Evolutionary conservation across 345 rosid species (phyloP), one percentile per base, ranked within the genome.

Genomic region (Brassica rapa): DNA sequence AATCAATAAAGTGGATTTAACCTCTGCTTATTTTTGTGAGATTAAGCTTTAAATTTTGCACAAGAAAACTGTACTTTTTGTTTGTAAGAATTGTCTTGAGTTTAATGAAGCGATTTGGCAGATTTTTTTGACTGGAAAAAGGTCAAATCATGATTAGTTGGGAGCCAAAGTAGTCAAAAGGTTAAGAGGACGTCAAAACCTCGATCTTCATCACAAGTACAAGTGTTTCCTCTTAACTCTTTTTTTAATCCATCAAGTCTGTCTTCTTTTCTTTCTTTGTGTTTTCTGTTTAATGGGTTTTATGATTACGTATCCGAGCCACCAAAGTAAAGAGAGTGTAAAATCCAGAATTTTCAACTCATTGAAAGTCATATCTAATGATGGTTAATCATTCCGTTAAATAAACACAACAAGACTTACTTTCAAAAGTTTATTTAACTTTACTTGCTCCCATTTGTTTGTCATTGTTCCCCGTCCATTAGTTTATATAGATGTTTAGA

Each of bases 71-170:
- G 27, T 4, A 53, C 57, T 4, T 55, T 16, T n/a, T n/a, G 5
- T 5, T 12, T 41, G 11, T 53, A 21, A 66, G 30, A 72, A 21
- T 62, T 9, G 32, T 70, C 2, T 8, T 16, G 67, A 30, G 37
- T 43, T 69, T 15, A 23, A 70, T 33, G 69, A 66, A 76, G 55
- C 10, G 68, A 29, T 70, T 19, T 56, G 82, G 86, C 80, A 41
- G 85, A 62, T 60, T 76, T 70, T n/a, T 70, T 84, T 86, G 89
- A 88, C 84, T 72, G 82, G 41, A 21, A 61, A 68, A 64, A 65
- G 62, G 80, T 84, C 84, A 86, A 82, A 67, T 35, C 74, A 85
- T 85, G 80, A 82, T 79, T 70, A 57, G 55, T 41, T 69, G 43
- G 83, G 80, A 81, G 66, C 80, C 77, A 37, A 83, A 3, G 27